These are phyloP conservation scores for Fusarium caatingaense DNA, from an alignment of 2,329 filamentous ascomycete genomes.

Conservation along the genomic window DNA sequence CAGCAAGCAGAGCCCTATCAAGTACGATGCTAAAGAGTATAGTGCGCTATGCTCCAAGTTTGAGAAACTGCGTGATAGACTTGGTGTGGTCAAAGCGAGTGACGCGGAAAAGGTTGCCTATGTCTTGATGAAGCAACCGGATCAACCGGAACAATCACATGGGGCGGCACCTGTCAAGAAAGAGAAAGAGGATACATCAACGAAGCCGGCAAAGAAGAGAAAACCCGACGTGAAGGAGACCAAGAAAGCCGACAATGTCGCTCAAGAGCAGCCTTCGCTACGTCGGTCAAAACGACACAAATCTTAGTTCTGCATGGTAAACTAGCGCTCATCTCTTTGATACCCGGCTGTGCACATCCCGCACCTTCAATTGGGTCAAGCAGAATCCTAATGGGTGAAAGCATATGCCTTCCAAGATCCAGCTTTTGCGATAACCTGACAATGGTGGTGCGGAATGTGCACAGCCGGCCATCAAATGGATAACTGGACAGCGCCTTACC, in stretches of 20 bases:
- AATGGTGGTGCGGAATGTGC: background rate
- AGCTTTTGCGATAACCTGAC: background rate
- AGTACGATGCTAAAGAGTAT: constrained; percentile 79
- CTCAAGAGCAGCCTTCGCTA: constrained; percentile 26
- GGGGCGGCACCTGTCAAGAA: constrained; percentile 13
- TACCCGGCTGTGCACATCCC: background rate
- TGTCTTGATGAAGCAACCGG: constrained; percentile 66
- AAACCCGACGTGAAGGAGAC: constrained; percentile 24
- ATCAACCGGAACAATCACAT: constrained; percentile 15
- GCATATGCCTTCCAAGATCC: background rate
- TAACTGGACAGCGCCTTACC: background rate
- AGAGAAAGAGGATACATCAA: constrained; percentile 15
- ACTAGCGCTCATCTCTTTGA: background rate
- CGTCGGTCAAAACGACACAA: constrained; percentile 45
- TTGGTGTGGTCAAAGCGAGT: constrained; percentile 67
- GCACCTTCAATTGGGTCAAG: background rate
- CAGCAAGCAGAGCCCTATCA: constrained; percentile 65
- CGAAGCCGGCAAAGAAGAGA: constrained; percentile 36
- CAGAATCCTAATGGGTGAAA: background rate
- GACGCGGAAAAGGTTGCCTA: constrained; percentile 79
- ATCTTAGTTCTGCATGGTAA: constrained; percentile 12
- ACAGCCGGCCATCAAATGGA: background rate
- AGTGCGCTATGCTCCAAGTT: constrained; percentile 61
- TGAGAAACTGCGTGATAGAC: constrained; percentile 57
- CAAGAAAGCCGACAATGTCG: constrained; percentile 24